These are phyloP conservation scores for Zygoascus meyerae DNA, from an alignment of 1,139 yeast species.

Conservation along the genomic window DNA sequence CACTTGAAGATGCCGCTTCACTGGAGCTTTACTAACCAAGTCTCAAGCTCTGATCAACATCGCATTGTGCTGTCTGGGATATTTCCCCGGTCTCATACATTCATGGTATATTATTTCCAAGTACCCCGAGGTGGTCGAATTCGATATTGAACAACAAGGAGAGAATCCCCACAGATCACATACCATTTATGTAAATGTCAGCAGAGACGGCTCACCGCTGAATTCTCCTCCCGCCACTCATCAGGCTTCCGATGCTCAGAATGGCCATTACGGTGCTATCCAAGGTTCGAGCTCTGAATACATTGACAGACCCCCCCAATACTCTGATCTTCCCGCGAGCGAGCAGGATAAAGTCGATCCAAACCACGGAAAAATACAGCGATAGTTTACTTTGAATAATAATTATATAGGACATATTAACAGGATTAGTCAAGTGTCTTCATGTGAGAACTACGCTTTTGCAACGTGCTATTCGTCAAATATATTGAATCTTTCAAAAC, in stretches of 20 bases:
- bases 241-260: conserved; percentile 1
- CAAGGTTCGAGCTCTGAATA: conserved; percentile 3
- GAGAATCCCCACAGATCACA: conserved; percentile 15
- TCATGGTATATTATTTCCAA: conserved; percentile 42
- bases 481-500: no score
- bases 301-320: conserved; percentile 8
- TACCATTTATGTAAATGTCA: conserved; percentile 17
- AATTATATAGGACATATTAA: no score
- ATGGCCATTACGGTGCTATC: conserved; percentile 7
- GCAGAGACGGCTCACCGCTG: conserved; percentile 2
- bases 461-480: no score
- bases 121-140: conserved; percentile 32
- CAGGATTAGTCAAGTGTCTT: no score
- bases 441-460: no score
- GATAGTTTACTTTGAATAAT: not conserved
- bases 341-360: conserved; percentile 3
- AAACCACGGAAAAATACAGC: conserved; percentile 8
- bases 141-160: conserved; percentile 23
- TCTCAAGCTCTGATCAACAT: conserved; percentile 54
- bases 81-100: conserved; percentile 62
- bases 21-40: no score
- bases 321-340: conserved; percentile 3
- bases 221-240: conserved; percentile 4
- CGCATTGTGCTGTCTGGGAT: conserved; percentile 69
- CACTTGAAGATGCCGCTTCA: no score